These are phyloP conservation scores for Lachnellula suecica DNA, from an alignment of 2,329 filamentous ascomycete species.

Conservation along the genomic window DNA sequence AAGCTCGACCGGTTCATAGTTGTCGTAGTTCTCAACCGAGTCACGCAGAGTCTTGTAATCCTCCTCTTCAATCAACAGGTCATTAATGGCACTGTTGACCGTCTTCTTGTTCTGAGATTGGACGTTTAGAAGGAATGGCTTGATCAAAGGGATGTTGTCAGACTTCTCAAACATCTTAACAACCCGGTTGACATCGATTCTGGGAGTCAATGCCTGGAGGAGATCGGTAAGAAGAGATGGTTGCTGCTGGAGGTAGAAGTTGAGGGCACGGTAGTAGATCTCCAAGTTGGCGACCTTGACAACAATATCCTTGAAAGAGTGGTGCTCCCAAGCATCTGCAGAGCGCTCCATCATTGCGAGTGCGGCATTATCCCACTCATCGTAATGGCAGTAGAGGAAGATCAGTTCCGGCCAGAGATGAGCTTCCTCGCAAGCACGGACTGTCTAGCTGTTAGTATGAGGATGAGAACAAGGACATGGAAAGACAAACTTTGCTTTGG, in stretches of 20 bases:
- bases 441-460: too few species aligned
- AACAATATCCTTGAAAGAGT: slow-evolving; percentile 98
- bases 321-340: slow-evolving; percentile 97
- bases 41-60: slow-evolving; percentile 98
- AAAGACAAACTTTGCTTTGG: slow-evolving; percentile 92
- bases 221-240: slow-evolving; percentile 94
- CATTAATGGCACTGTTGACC: slow-evolving; percentile 97
- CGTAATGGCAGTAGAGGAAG: slow-evolving; percentile 97
- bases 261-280: slow-evolving; percentile 96
- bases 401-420: slow-evolving; percentile 97
- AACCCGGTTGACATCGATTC: slow-evolving; percentile 98
- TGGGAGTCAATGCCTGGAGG: slow-evolving; percentile 84
- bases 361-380: slow-evolving; percentile 96
- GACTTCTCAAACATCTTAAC: slow-evolving; percentile 99
- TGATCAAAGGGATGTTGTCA: slow-evolving; percentile 96
- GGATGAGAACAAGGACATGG: too few species aligned
- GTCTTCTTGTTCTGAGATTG: slow-evolving; percentile 97
- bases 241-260: slow-evolving; percentile 97
- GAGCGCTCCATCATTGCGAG: slow-evolving; percentile 97
- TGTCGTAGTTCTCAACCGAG: slow-evolving; percentile 98
- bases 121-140: slow-evolving; percentile 96
- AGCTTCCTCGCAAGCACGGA: slow-evolving; percentile 87
- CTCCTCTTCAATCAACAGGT: slow-evolving; percentile 96
- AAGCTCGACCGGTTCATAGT: slow-evolving; percentile 93
- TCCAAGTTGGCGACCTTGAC: slow-evolving; percentile 98